phyloP scores from a whole-genome alignment of 2,329 filamentous ascomycete species.

The Exophiala calicioides region DNA sequence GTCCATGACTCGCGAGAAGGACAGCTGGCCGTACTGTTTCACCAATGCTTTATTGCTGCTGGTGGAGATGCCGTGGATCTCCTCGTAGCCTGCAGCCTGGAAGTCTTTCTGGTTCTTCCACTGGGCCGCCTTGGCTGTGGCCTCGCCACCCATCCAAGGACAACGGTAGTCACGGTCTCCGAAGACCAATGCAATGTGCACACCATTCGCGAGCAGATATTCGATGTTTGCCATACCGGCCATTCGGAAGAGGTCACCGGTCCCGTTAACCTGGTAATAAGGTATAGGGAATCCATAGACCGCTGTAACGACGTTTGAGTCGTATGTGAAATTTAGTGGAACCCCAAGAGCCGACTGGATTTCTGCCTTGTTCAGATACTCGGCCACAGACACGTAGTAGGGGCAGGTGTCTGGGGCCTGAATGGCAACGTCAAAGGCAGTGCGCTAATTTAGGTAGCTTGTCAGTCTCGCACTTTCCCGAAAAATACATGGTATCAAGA shows the following conservation, averaged over 20 bases:
- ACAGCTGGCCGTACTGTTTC: conserved; percentile 52
- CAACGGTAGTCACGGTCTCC: conserved; percentile 57
- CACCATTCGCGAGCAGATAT: conserved; percentile 52
- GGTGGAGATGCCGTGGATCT: conserved; percentile 42
- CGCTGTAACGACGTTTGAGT: conserved; percentile 49
- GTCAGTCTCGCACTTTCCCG: not conserved
- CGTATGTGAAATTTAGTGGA: conserved; percentile 59
- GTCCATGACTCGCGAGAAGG: conserved; percentile 51
- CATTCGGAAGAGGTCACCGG: conserved; percentile 36
- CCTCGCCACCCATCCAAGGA: conserved; percentile 61
- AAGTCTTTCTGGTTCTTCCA: conserved; percentile 50
- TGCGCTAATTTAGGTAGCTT: conserved; percentile 40
- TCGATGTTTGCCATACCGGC: conserved; percentile 40
- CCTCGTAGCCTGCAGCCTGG: conserved; percentile 52
- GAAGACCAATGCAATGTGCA: conserved; percentile 54
- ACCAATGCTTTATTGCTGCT: conserved; percentile 46
- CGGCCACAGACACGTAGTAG: conserved; percentile 48
- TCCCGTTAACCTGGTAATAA: conserved; percentile 22
- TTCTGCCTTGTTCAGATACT: conserved; percentile 59
- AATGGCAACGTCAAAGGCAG: conserved; percentile 60
- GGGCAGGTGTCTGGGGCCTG: conserved; percentile 55
- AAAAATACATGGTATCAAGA: not conserved
- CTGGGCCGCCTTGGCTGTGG: conserved; percentile 51
- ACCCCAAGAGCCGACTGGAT: conserved; percentile 62
- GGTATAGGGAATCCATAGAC: conserved; percentile 36